Evolutionary conservation across 345 rosid species (phyloP), one percentile per base, ranked within the genome.

Genomic region (Syzygium grande): DNA sequence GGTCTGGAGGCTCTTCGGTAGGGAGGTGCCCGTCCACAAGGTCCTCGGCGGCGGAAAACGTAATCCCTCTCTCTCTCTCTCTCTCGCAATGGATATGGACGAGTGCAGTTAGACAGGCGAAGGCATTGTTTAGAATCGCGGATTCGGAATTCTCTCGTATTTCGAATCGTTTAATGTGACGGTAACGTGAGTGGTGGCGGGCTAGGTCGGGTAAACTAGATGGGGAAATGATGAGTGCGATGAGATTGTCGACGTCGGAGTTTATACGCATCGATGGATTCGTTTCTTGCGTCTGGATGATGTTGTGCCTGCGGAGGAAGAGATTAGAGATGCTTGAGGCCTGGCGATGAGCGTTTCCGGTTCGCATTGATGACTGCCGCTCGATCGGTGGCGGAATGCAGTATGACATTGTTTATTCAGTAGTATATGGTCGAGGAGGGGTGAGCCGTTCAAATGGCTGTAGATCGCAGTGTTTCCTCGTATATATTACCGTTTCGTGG

Each of bases 31-130:
- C 61, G 92, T 98, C 84, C 99, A 96, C 87, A 89, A 93, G 89
- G 97, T 96, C 89, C 91, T 98, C 87, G 99, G 99, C 73, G 98
- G 98, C 68, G 99, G 99, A 79, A 96, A 95, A 92, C 92, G 99
- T 97, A 94, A 43, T 19, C 87, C 54, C 89, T 88, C 54, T 34
- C 43, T 80, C 84, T 51, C n/a, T n/a, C n/a, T n/a, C 49, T 78
- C 34, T 59, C 78, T 15, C 27, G 29, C 11, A 21, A 46, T 43
- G 23, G 23, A 52, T 88, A 21, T 49, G 52, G n/a, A 86, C 4
- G 55, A 7, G 65, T 77, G 84, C n/a, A 8, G 63, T 4, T 34
- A n/a, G n/a, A 83, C 52, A 43, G 52, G 52, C 52, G 85, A 43
- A 46, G 85, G 41, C 46, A 30, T 84, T 19, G 87, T 68, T 52